Evolutionary conservation across 306 rosid species (phyloP).

Genomic region (Phaseolus lunatus): DNA sequence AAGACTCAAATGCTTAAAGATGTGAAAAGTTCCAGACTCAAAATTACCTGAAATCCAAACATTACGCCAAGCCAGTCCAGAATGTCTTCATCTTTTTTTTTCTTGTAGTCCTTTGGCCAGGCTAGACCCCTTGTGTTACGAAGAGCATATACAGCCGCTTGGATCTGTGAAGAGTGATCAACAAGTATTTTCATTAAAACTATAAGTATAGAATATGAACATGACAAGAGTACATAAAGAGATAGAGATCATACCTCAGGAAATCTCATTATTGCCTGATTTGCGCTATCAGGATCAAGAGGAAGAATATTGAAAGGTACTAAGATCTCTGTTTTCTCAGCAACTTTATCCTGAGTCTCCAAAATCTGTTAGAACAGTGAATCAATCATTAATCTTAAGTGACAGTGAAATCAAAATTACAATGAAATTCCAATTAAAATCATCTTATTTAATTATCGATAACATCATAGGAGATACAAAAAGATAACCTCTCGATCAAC

Average conservation of each 20-base stretch:
- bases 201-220: conserved; percentile 1
- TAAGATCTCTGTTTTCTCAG: conserved; percentile 90
- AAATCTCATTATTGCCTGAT: conserved; percentile 93
- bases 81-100: conserved; percentile 89
- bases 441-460: conserved; percentile 12
- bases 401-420: conserved; percentile 15
- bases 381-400: conserved; percentile 15
- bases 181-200: conserved; percentile 26
- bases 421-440: background rate
- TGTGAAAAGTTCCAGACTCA: conserved; percentile 7
- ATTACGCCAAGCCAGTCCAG: conserved; percentile 95
- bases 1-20: conserved; percentile 30
- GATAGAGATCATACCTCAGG: conserved; percentile 72
- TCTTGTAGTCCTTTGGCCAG: conserved; percentile 88
- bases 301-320: conserved; percentile 98
- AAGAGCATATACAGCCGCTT: conserved; percentile 92
- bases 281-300: conserved; percentile 96
- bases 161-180: conserved; percentile 63
- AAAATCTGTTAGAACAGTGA: conserved; percentile 62
- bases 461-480: background rate
- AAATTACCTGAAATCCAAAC: conserved; percentile 96
- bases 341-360: conserved; percentile 96
- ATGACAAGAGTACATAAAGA: conserved; percentile 6
- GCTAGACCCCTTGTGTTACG: conserved; percentile 96
- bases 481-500: conserved; percentile 87